Evolutionary conservation across 2,329 filamentous ascomycete species (phyloP), one percentile per base, ranked within the genome.

Genomic region (Hansfordia pulvinata): DNA sequence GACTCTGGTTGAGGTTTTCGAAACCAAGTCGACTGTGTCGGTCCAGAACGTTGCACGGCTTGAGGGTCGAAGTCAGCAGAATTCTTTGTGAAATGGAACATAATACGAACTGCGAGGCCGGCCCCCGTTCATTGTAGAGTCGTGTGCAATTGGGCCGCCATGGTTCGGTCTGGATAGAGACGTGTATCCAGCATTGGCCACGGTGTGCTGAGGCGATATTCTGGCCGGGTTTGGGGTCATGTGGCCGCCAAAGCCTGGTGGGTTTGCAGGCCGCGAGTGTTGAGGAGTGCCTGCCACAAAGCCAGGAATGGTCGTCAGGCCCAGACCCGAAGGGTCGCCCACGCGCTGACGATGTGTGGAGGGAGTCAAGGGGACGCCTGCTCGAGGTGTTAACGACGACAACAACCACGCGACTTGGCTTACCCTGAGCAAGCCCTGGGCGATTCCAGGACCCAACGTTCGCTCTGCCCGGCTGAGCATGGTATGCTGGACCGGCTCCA

Each of bases 331-430:
- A 12, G 33, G 24, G 15, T 42, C 39, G 10, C 35, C 41, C 11
- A 49, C 15, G n/a, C 46, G 40, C 34, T 44, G 41, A n/a, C 44
- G 39, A 35, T 52, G 42, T 15, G 40, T 45, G 8, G 49, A 47
- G 11, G 50, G 49, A 1, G 50, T 53, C 17, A 46, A 19, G n/a
- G 48, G 44, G 10, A 47, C 19, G 14, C 45, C 43, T 5, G 32
- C 47, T 52, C n/a, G n/a, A n/a, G n/a, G n/a, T n/a, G n/a, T n/a
- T n/a, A 28, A 19, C 20, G 29, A 8, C 5, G 11, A 10, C 3
- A 14, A 20, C n/a, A 27, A 18, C 11, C 8, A 10, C 8, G 9
- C 10, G 10, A 26, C 30, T 30, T 30, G 43, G 41, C 36, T 30
- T 40, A 35, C 10, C 35, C 22, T 6, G 38, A 38, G 17, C 31